Base-by-base conservation (phyloP, 2,329 filamentous ascomycete genomes). In the Phyllosticta citrichinensis region DNA sequence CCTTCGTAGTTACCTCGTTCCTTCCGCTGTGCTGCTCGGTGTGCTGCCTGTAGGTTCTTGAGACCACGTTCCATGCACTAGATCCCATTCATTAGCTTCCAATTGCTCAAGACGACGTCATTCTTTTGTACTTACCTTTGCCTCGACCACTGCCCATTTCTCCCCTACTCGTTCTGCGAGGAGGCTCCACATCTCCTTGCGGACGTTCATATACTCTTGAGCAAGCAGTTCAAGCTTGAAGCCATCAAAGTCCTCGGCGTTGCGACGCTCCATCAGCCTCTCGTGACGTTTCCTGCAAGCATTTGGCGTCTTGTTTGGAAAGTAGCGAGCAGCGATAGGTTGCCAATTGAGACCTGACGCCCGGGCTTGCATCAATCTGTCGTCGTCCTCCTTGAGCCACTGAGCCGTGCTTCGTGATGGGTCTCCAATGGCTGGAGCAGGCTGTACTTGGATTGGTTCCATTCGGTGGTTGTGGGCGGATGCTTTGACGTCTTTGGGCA, bases 211-310 rank as follows among this genome's bases (percentile, higher is more conserved):
- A 75, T 96, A 96, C 70, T 88, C 87, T 71, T 83, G 83, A 47
- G 89, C 88, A 51, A 96, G 78, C 10, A 80, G 79, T 71, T 93
- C 88, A 24, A 92, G 79, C 76, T 89, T 89, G 66, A 86, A 79
- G 20, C 82, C 82, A 68, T 93, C 88, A 87, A 89, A 94, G 68
- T 92, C 87, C 67, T 90, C 87, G 55, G 85, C 83, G 62, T 86
- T 85, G 70, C 79, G 70, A 65, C 87, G 84, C 75, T 93, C 88
- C 80, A 93, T 86, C 65, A 96, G 77, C 51, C 91, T 82, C 75
- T 96, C 91, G 68, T 95, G 90, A 60, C 91, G 84, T 77, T 96
- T 96, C 65, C 91, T 88, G 75, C 91, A 96, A 19, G 91, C 91
- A 71, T 94, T 94, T 62, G 87, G 75, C 12, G 81, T 81, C 78